Evolutionary conservation across 805 yeast genomes (phyloP).

Genomic region (Monosporozyma aerobia): DNA sequence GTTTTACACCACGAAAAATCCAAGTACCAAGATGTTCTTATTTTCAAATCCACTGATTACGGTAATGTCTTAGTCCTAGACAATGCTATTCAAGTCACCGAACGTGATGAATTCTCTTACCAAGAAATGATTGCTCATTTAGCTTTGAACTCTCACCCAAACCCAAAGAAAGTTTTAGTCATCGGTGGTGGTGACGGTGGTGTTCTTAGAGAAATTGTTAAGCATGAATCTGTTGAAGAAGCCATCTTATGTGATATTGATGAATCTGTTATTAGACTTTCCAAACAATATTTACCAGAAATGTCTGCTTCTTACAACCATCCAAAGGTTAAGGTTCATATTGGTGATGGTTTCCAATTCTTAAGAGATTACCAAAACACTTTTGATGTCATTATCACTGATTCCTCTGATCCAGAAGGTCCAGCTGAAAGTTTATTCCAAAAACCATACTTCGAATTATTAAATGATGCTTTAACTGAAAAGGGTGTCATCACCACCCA

Average conservation of each 20-base stretch:
- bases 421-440: conserved; percentile 94
- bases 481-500: conserved; percentile 90
- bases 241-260: conserved; percentile 93
- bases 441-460: conserved; percentile 78
- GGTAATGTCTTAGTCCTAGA: conserved; percentile 94
- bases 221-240: conserved; percentile 78
- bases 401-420: conserved; percentile 97
- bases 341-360: conserved; percentile 97
- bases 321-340: conserved; percentile 83
- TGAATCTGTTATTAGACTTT: conserved; percentile 79
- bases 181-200: conserved; percentile 99
- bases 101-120: conserved; percentile 93
- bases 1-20: conserved; percentile 79
- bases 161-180: conserved; percentile 87
- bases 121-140: conserved; percentile 98
- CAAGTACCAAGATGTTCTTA: conserved; percentile 85
- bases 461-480: conserved; percentile 80
- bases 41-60: conserved; percentile 85
- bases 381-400: conserved; percentile 93
- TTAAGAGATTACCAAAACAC: conserved; percentile 73
- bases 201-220: conserved; percentile 87
- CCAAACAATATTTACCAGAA: conserved; percentile 80
- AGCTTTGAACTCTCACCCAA: conserved; percentile 86
- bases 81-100: conserved; percentile 92
- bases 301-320: conserved; percentile 78